These are phyloP conservation scores for Fremontodendron californicum DNA, from an alignment of 345 rosid species.

Conservation along the genomic window DNA sequence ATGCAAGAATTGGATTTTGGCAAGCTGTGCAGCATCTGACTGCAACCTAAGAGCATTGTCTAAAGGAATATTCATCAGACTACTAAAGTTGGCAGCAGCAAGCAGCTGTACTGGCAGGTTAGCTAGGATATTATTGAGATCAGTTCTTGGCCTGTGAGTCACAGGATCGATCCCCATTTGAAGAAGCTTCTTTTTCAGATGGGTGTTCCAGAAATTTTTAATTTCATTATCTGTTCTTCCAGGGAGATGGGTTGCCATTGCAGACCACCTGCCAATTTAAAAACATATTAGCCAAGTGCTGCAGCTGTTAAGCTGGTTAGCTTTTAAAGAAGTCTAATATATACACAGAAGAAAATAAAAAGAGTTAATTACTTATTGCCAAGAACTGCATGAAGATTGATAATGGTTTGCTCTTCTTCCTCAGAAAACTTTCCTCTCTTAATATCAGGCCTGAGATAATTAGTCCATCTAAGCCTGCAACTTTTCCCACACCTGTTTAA, in stretches of 20 bases:
- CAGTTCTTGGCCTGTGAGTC: slow-evolving; percentile 73
- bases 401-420: slow-evolving; percentile 68
- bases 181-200: slow-evolving; percentile 71
- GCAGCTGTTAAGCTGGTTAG: too few species aligned
- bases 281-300: too few species aligned
- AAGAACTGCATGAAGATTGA: slow-evolving; percentile 62
- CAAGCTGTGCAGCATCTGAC: slow-evolving; percentile 46
- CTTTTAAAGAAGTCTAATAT: not conserved
- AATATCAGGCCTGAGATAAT: slow-evolving; percentile 76
- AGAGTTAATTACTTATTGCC: slow-evolving; percentile 67
- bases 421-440: slow-evolving; percentile 66
- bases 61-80: slow-evolving; percentile 30
- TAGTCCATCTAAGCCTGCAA: slow-evolving; percentile 77
- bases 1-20: slow-evolving; percentile 51
- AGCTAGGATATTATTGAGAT: slow-evolving; percentile 41
- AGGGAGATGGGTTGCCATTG: slow-evolving; percentile 67
- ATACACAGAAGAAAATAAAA: not conserved
- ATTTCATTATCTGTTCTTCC: slow-evolving; percentile 79
- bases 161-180: slow-evolving; percentile 81
- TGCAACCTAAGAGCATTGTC: slow-evolving; percentile 37
- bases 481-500: slow-evolving; percentile 79
- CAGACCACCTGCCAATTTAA: slow-evolving; percentile 57
- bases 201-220: slow-evolving; percentile 81
- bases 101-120: slow-evolving; percentile 53
- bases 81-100: slow-evolving; percentile 44